Conservation (phyloP, 2,329 filamentous ascomycete genomes). For the Pseudohalonectria lignicola region DNA sequence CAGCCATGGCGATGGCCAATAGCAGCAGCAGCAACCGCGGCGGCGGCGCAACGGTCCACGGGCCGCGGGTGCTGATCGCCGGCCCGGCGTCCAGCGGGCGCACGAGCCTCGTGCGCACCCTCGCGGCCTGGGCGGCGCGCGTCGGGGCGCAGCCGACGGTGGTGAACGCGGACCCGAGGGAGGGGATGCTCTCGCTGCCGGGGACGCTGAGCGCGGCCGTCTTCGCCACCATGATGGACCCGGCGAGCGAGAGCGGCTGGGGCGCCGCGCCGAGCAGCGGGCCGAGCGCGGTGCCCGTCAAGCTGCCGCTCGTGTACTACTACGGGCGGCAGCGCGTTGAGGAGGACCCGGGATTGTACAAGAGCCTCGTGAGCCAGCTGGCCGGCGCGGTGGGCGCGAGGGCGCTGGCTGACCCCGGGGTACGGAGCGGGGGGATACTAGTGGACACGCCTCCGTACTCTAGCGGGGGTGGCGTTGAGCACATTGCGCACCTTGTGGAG, state of each 20-base stretch:
- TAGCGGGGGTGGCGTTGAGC: conserved; percentile 54
- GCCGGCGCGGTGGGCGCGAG: conserved; percentile 69
- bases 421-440: conserved; percentile 66
- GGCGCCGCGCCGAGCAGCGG: conserved; percentile 86
- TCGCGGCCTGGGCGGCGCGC: conserved; percentile 71
- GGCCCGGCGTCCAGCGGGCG: conserved; percentile 74
- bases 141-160: conserved; percentile 65
- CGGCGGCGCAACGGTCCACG: conserved; percentile 30
- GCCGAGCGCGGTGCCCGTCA: conserved; percentile 78
- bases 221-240: conserved; percentile 77
- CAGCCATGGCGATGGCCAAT: conserved; percentile 19
- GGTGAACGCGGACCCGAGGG: conserved; percentile 73
- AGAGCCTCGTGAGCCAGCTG: conserved; percentile 61
- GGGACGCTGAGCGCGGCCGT: conserved; percentile 80
- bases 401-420: conserved; percentile 62
- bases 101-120: conserved; percentile 65
- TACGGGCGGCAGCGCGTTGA: conserved; percentile 67
- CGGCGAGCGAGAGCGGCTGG: conserved; percentile 71
- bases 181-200: conserved; percentile 67
- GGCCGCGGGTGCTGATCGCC: conserved; percentile 75
- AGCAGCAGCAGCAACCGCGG: conserved; percentile 17
- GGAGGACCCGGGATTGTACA: conserved; percentile 63
- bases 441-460: conserved; percentile 72
- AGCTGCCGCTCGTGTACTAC: conserved; percentile 84
- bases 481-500: conserved; percentile 64